Base-by-base conservation (phyloP, 2,329 filamentous ascomycete species). In the Teratosphaeria destructans region DNA sequence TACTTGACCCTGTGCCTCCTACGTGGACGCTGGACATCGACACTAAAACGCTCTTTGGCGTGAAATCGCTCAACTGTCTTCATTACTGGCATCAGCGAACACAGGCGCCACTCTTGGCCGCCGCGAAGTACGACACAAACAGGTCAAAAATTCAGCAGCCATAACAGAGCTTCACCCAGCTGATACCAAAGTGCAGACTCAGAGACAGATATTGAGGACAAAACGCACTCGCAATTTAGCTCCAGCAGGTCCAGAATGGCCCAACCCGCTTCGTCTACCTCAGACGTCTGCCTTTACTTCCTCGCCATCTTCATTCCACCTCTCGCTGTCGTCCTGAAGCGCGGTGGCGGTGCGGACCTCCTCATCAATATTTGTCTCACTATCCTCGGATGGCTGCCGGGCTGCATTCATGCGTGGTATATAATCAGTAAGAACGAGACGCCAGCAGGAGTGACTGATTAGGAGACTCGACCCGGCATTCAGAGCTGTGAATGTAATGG, bases 241-340 rank as follows among this genome's bases (percentile, higher is more conserved):
- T 47, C 43, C 43, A 7, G 7, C 43, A 47, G n/a, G 43, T 47
- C 43, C 11, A 47, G 7, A 47, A 47, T 47, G 43, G 11, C 43
- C 3, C 14, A 47, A 47, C n/a, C 43, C 11, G 43, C 43, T n/a
- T 47, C 43, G 11, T 47, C 43, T n/a, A 47, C 43, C 43, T 47
- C 43, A n/a, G 43, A 47, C 43, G n/a, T 47, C 43, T 47, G 43
- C 43, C 43, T 47, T 19, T 47, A 47, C 43, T 47, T 95, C 77
- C 82, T 95, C 78, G 91, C 91, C 81, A 81, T 96, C 81, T 79
- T 96, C 79, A 85, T 79, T 49, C 78, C 78, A n/a, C 78, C 77
- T n/a, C 62, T 80, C 12, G 78, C 77, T 59, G 78, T 79, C 66
- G 76, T 75, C 68, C 64, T 76, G 58, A 72, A 79, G 55, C 73